Base-by-base conservation (phyloP, 2,329 filamentous ascomycete genomes). In the Sclerotinia borealis region DNA sequence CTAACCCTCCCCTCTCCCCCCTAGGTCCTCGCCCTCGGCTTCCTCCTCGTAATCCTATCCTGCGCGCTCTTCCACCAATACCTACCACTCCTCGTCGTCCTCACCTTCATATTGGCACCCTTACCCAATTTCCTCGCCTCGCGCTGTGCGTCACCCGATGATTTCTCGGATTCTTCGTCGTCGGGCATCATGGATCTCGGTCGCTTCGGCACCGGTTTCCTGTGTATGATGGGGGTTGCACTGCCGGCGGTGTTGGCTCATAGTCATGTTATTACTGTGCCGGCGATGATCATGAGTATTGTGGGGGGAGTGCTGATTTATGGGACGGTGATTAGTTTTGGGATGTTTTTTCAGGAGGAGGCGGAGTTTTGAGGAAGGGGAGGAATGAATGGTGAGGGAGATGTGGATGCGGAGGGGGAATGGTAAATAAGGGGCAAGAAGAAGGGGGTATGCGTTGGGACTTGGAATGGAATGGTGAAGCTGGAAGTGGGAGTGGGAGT, bases 11-110 rank as follows among this genome's bases (percentile, higher is more conserved):
- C 45, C 67, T 71, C 52, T 15, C 19, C 27, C n/a, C 47, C 56
- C 13, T 68, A 90, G 88, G 83, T 99, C 76, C 92, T 99, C 69
- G 95, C 95, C 72, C 95, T 99, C 73, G 95, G 95, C 72, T 99
- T 99, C 81, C 91, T 99, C 73, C 92, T 99, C 71, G 95, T 98
- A 71, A 99, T 99, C 78, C 90, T 99, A 73, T 97, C 93, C 68
- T 96, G 93, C 76, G 95, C 95, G 58, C 86, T 99, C 70, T 99
- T 90, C 85, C 85, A 93, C 76, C 91, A 92, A 78, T 99, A 96
- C 85, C 91, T 95, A 73, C 92, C 95, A 63, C 86, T 99, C 68
- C 86, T 98, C 68, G 95, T 99, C 71, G 95, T 99, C 68, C 93
- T 88, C 71, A 98, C 93, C 72, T 99, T 97, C 80, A 86, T 97